Evolutionary conservation across 257 asterid genomes (phyloP).

Genomic region (Capsicum pubescens): DNA sequence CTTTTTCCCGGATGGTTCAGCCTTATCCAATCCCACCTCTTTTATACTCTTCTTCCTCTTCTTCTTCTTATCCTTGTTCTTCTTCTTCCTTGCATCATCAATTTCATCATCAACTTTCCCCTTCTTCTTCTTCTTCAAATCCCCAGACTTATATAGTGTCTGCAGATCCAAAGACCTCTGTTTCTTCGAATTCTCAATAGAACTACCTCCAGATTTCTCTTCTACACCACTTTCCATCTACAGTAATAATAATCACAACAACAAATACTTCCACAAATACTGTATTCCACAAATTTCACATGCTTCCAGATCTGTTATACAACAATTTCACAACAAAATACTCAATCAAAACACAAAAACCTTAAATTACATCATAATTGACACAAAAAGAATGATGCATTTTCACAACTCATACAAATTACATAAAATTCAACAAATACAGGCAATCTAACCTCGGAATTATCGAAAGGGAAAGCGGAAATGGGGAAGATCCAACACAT

Average conservation of each 20-base stretch:
- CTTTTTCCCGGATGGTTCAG: conserved; percentile 61
- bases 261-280: background rate
- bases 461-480: background rate
- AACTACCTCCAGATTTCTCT: conserved; percentile 29
- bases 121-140: conserved; percentile 32
- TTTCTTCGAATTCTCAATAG: conserved; percentile 55
- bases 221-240: conserved; percentile 30
- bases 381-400: background rate
- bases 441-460: conserved; percentile 13
- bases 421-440: background rate
- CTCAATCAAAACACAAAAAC: conserved; percentile 4
- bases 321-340: conserved; percentile 21
- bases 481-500: conserved; percentile 22
- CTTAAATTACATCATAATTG: background rate
- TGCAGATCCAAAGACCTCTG: conserved; percentile 86
- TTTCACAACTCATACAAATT: background rate
- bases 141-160: conserved; percentile 65
- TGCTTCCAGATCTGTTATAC: conserved; percentile 27
- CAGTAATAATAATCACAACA: background rate
- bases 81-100: conserved; percentile 36
- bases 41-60: conserved; percentile 64
- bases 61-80: conserved; percentile 52
- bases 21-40: conserved; percentile 59
- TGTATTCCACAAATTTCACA: conserved; percentile 15
- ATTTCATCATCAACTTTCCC: conserved; percentile 32